Evolutionary conservation across 2,329 filamentous ascomycete genomes (phyloP).

Genomic region (Fusarium tjaetaba): DNA sequence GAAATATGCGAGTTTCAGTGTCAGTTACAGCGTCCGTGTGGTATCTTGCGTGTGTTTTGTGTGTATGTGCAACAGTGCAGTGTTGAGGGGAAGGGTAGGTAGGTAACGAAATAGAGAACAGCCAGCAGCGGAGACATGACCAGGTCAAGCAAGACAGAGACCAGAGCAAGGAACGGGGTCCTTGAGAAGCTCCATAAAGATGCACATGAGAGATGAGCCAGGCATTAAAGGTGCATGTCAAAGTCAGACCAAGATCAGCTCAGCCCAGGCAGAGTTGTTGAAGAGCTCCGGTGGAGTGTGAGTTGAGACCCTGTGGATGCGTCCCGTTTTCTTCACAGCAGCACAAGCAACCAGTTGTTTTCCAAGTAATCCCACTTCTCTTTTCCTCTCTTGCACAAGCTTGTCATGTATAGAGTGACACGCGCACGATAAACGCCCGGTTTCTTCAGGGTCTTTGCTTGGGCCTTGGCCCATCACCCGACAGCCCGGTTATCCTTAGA

Average conservation of each 20-base stretch:
- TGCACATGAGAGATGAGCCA: slow-evolving; percentile 4
- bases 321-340: slow-evolving; percentile 14
- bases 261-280: slow-evolving; percentile 5
- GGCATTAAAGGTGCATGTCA: slow-evolving; percentile 27
- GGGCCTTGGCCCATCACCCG: slow-evolving; percentile 33
- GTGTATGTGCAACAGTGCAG: slow-evolving; percentile 23
- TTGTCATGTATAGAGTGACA: slow-evolving; percentile 37
- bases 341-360: slow-evolving; percentile 16
- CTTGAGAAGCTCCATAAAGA: slow-evolving; percentile 22
- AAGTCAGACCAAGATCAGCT: slow-evolving; percentile 29
- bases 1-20: slow-evolving; percentile 36
- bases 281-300: slow-evolving; percentile 26
- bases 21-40: slow-evolving; percentile 34
- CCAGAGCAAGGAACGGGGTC: slow-evolving; percentile 22
- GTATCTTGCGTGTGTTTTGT: slow-evolving; percentile 31
- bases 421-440: slow-evolving; percentile 30
- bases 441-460: slow-evolving; percentile 28
- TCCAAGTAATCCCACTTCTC: slow-evolving; percentile 9
- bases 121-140: slow-evolving; percentile 17
- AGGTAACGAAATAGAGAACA: slow-evolving; percentile 23
- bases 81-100: slow-evolving; percentile 23
- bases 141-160: slow-evolving; percentile 6
- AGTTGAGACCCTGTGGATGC: slow-evolving; percentile 26
- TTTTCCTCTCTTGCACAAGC: slow-evolving; percentile 12
- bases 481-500: slow-evolving; percentile 21